These are phyloP conservation scores for Spiraea crenata DNA, from an alignment of 331 rosid genomes.

Conservation along the genomic window DNA sequence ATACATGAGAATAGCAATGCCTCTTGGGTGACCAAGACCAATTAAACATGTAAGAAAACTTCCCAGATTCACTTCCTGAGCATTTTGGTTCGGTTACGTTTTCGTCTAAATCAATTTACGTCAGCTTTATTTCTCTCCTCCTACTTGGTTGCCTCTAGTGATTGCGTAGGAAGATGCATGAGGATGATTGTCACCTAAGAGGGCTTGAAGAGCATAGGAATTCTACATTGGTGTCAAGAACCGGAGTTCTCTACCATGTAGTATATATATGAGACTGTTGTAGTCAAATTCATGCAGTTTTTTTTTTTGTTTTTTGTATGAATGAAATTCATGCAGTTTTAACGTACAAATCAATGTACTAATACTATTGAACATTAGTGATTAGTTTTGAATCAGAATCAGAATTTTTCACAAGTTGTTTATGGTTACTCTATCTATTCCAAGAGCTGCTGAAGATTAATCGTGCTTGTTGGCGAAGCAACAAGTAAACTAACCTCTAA, in stretches of 20 bases:
- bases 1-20: constrained; percentile 47
- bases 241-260: constrained; percentile 7
- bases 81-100: background rate
- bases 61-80: constrained; percentile 6
- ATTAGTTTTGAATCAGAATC: background rate
- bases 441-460: background rate
- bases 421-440: background rate
- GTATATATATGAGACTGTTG: constrained; percentile 10
- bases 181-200: constrained; percentile 31
- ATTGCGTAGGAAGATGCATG: constrained; percentile 14
- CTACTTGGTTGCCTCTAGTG: constrained; percentile 21
- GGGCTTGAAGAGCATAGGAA: constrained; percentile 14
- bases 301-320: too few relatives aligned
- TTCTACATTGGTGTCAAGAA: constrained; percentile 10
- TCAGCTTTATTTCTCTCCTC: constrained; percentile 1
- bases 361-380: background rate
- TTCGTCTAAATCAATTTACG: background rate
- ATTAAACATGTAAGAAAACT: constrained; percentile 24
- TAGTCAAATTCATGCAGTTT: constrained; percentile 10
- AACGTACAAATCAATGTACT: constrained; percentile 3
- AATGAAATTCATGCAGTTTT: constrained; percentile 7
- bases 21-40: constrained; percentile 15
- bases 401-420: background rate
- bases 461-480: background rate
- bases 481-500: background rate